Evolutionary conservation across 139 green algal genomes (phyloP), one percentile per base, ranked within the genome.

Genomic region (Raphidocelis subcapitata): DNA sequence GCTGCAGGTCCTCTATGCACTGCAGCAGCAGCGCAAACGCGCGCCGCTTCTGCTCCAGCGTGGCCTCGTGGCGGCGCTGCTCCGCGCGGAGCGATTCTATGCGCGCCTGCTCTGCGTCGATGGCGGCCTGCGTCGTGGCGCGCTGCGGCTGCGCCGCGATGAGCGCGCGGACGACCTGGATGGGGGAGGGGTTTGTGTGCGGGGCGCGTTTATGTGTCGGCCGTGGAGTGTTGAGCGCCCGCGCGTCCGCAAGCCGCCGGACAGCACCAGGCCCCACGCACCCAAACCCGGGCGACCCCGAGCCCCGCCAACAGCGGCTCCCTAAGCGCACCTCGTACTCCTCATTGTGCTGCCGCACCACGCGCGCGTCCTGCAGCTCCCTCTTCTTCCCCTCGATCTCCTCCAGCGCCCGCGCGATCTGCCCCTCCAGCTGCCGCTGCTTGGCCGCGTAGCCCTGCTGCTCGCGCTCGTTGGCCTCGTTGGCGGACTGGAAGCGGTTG

Each of bases 21-120:
- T 88, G 82, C 46, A 91, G 65, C 32, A 91, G 81, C 66, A 90
- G 69, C 60, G 84, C 77, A 33, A 88, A 91, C 70, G 89, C 83
- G 18, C 78, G 79, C 10, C 79, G 65, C 47, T 80, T 65, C 57
- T 88, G 76, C 44, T 84, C 23, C 59, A 52, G 35, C 31, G 52
- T 29, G 20, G 61, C 49, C 54, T 14, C 24, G 54, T 32, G 65
- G 63, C 66, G 60, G 28, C 21, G 60, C 32, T 65, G 24, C 29
- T n/a, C 21, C 41, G 54, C 32, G 41, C 12, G 41, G 8, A 49
- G 41, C 41, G 41, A 5, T 41, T 49, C 16, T 14, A 46, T 65
- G 32, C 20, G 16, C 16, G 60, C 60, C 16, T 8, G 60, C 60
- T 26, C 60, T 44, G 37, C 60, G 16, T 87, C 84, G 32, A 87